Evolutionary conservation across 176 grass and related monocot species (phyloP).

Genomic region (Microstegium vimineum): DNA sequence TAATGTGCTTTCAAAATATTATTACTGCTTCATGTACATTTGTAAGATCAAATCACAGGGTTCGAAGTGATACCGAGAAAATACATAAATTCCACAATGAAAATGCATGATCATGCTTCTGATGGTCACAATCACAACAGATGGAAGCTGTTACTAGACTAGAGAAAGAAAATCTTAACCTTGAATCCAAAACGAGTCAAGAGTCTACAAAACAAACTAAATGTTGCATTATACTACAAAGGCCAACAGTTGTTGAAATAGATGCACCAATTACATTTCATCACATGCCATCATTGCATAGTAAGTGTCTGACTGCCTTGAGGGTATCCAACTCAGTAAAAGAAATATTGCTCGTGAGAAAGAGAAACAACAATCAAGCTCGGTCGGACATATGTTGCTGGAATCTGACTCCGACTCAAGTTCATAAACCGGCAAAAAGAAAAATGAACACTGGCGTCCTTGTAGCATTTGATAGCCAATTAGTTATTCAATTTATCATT

Average conservation of each 20-base stretch:
- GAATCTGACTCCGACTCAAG: not conserved
- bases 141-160: not conserved
- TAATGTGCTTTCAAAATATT: not conserved
- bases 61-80: not conserved
- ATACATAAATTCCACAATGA: not conserved
- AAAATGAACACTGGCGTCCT: not conserved
- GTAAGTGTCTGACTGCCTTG: not conserved
- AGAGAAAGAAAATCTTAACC: constrained; percentile 17
- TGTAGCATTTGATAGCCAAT: not conserved
- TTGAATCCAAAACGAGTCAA: constrained; percentile 1
- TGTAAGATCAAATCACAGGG: not conserved
- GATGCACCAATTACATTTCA: not conserved
- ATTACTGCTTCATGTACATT: not conserved
- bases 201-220: not conserved
- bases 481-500: not conserved
- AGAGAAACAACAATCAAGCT: not conserved
- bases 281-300: not conserved
- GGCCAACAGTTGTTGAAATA: not conserved
- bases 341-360: not conserved
- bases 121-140: not conserved
- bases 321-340: not conserved
- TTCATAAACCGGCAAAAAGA: not conserved
- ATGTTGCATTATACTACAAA: not conserved
- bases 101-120: not conserved
- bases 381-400: not conserved